These are phyloP conservation scores for Monosporascus sp. DNA, from an alignment of 2,329 filamentous ascomycete species.

Conservation along the genomic window DNA sequence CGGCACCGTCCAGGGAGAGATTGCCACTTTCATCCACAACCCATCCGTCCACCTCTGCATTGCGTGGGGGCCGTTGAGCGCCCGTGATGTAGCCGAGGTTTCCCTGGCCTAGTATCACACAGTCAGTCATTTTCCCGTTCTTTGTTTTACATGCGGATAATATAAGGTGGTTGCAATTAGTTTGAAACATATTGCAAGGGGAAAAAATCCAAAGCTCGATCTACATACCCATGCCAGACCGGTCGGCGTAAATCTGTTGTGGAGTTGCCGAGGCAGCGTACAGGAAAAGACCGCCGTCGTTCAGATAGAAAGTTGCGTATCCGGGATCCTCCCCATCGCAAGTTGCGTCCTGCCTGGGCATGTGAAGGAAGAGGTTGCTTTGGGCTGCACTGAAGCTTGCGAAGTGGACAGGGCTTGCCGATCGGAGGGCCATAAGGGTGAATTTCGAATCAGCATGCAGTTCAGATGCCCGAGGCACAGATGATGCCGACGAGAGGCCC, in stretches of 20 bases:
- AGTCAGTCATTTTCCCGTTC: not conserved
- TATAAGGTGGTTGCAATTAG: not conserved
- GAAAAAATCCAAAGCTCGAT: not conserved
- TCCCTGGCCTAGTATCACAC: conserved; percentile 40
- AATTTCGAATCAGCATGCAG: conserved; percentile 34
- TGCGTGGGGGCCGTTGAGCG: conserved; percentile 30
- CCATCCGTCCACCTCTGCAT: conserved; percentile 45
- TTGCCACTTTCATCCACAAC: conserved; percentile 35
- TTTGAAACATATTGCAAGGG: too few relatives aligned
- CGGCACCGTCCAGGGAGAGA: conserved; percentile 39
- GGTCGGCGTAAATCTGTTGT: conserved; percentile 50
- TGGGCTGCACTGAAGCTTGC: conserved; percentile 37
- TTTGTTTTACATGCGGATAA: not conserved
- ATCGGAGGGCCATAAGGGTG: conserved; percentile 43
- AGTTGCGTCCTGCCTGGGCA: conserved; percentile 39
- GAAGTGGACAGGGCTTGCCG: conserved; percentile 45
- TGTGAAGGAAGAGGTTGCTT: conserved; percentile 38
- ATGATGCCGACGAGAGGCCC: too few relatives aligned
- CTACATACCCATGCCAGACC: conserved; percentile 51
- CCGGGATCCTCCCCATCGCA: conserved; percentile 38
- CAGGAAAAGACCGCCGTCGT: conserved; percentile 42
- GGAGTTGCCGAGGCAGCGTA: conserved; percentile 36
- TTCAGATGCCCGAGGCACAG: too few relatives aligned
- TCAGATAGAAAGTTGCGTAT: conserved; percentile 46
- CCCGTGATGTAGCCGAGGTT: conserved; percentile 47